Evolutionary conservation across 139 green algal genomes (phyloP).

Genomic region (Nannochloris sp.): DNA sequence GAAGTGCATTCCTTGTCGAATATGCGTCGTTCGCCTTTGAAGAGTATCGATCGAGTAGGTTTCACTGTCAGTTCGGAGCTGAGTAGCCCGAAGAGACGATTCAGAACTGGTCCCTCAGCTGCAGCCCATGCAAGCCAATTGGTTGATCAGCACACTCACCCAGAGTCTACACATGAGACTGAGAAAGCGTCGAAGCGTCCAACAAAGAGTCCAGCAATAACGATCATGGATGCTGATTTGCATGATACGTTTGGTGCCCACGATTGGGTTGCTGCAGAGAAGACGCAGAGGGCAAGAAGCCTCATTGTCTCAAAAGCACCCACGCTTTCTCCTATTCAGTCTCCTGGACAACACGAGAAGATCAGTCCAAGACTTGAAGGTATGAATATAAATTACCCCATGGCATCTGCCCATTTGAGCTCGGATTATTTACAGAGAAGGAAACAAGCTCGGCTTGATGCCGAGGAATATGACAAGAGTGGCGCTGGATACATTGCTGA

Average conservation of each 20-base stretch:
- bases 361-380: too few relatives aligned
- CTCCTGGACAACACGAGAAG: too few relatives aligned
- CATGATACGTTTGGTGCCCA: slow-evolving; percentile 35
- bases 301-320: neutral
- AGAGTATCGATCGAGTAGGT: neutral
- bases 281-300: neutral
- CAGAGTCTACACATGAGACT: too few relatives aligned
- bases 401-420: neutral
- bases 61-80: neutral
- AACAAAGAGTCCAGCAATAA: neutral
- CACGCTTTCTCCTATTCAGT: too few relatives aligned
- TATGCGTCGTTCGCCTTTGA: neutral
- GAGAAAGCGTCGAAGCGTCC: too few relatives aligned
- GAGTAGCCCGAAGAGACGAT: neutral
- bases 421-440: neutral
- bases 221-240: slow-evolving; percentile 16
- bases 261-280: neutral
- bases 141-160: neutral
- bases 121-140: neutral
- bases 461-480: neutral
- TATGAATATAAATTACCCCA: too few relatives aligned
- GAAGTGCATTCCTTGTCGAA: neutral
- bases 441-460: slow-evolving; percentile 2
- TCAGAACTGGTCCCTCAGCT: neutral
- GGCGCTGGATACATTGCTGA: slow-evolving; percentile 27